Evolutionary conservation across 2,329 filamentous ascomycete species (phyloP).

Genomic region (Xylaria sp.): DNA sequence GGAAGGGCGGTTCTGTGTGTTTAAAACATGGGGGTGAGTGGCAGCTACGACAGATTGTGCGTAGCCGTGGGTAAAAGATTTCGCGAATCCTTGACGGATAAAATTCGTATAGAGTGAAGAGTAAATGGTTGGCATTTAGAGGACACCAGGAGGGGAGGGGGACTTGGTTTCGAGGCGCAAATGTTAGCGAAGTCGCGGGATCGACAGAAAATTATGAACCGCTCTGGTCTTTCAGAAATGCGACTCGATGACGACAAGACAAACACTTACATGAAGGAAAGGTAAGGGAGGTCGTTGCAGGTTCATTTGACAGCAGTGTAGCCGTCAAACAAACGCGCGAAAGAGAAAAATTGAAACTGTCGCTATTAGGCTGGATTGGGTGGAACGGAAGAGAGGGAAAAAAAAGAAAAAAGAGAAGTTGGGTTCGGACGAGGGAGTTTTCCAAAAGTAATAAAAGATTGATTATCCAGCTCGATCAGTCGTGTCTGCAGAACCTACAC

Average conservation of each 20-base stretch:
- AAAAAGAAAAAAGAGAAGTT: neutral
- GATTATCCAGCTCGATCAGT: too few species aligned
- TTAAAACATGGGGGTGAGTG: conserved; percentile 81
- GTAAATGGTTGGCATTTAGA: conserved; percentile 91
- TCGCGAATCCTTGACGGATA: conserved; percentile 96
- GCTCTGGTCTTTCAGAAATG: neutral
- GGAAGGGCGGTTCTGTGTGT: conserved; percentile 74
- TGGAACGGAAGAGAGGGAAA: conserved; percentile 5
- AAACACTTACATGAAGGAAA: conserved; percentile 70
- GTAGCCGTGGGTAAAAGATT: conserved; percentile 97
- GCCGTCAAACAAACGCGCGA: conserved; percentile 95
- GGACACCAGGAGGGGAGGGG: conserved; percentile 70
- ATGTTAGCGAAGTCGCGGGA: conserved; percentile 21
- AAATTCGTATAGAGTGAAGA: conserved; percentile 79
- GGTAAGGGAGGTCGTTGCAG: conserved; percentile 77
- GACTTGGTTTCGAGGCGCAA: conserved; percentile 54
- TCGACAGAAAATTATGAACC: neutral
- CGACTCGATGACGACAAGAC: conserved; percentile 43
- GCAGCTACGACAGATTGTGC: conserved; percentile 97
- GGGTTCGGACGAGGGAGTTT: conserved; percentile 21
- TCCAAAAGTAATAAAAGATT: conserved; percentile 21
- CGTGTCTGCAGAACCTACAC: neutral
- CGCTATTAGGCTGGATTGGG: conserved; percentile 36
- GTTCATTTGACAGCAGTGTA: conserved; percentile 94
- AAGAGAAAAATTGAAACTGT: conserved; percentile 41